phyloP scores from a whole-genome alignment of 2,329 filamentous ascomycete species.

The Paracamarosporium sp. region DNA sequence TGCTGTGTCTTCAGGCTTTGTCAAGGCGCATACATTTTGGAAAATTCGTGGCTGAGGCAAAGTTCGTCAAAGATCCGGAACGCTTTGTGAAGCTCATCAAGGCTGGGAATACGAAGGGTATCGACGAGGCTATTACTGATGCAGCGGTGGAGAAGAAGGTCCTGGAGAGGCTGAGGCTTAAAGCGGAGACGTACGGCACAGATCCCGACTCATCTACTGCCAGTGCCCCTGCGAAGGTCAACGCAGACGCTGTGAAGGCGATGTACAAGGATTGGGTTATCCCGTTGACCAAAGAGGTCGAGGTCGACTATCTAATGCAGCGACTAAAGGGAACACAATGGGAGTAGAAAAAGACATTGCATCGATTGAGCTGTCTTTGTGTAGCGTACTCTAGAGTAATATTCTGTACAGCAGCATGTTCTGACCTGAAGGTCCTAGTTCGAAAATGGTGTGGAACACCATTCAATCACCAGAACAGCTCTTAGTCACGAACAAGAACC shows the following conservation, averaged over 20 bases:
- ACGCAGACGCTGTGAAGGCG: constrained; percentile 73
- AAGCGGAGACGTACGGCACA: constrained; percentile 91
- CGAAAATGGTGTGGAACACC: too few relatives aligned
- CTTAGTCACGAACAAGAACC: too few relatives aligned
- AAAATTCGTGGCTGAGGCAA: constrained; percentile 96
- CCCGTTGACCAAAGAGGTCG: constrained; percentile 95
- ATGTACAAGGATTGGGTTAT: constrained; percentile 79
- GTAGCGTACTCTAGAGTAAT: neutral
- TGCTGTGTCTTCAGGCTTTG: constrained; percentile 86
- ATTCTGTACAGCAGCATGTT: too few relatives aligned
- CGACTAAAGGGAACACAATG: constrained; percentile 68
- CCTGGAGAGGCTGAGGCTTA: constrained; percentile 81
- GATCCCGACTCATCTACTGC: constrained; percentile 72
- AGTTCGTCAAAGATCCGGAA: constrained; percentile 85
- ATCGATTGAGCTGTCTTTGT: neutral
- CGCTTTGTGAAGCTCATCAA: constrained; percentile 83
- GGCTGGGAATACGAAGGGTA: constrained; percentile 77
- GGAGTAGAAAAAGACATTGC: constrained; percentile 39
- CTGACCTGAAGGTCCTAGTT: too few relatives aligned
- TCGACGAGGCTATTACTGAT: constrained; percentile 91
- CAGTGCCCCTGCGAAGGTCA: constrained; percentile 76
- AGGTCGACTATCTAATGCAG: constrained; percentile 98
- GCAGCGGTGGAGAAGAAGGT: constrained; percentile 89
- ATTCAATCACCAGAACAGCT: too few relatives aligned
- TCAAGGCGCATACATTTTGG: constrained; percentile 95